Evolutionary conservation across 73 alveolate genomes (phyloP).

Genomic region (Stentor coeruleus): DNA sequence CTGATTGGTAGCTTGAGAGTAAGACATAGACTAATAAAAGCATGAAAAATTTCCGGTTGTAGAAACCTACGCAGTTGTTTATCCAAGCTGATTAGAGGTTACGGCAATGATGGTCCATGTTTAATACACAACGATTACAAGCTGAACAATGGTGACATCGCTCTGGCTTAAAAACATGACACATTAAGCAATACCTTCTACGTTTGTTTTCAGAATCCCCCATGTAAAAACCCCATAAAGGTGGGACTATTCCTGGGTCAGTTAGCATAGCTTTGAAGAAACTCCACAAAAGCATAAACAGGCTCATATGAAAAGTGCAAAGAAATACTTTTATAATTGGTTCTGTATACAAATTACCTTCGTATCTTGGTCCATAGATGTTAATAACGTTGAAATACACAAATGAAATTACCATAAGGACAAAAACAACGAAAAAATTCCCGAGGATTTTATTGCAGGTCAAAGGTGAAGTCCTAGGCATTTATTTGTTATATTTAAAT

Average conservation of each 20-base stretch:
- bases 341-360: not conserved
- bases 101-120: slow-evolving; percentile 97
- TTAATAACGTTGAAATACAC: slow-evolving; percentile 9
- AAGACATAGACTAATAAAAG: slow-evolving; percentile 73
- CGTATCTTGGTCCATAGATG: not conserved
- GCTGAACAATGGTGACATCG: slow-evolving; percentile 97
- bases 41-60: slow-evolving; percentile 87
- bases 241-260: slow-evolving; percentile 97
- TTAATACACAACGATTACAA: slow-evolving; percentile 94
- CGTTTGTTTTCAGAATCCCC: slow-evolving; percentile 86
- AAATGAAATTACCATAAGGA: slow-evolving; percentile 24
- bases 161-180: slow-evolving; percentile 95
- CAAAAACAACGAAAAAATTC: slow-evolving; percentile 26
- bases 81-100: slow-evolving; percentile 63
- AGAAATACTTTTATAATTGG: not conserved
- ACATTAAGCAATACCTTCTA: slow-evolving; percentile 87
- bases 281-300: slow-evolving; percentile 80
- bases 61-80: slow-evolving; percentile 91
- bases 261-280: slow-evolving; percentile 83
- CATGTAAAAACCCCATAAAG: slow-evolving; percentile 91
- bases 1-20: slow-evolving; percentile 44
- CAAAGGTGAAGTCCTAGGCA: not conserved
- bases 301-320: slow-evolving; percentile 12
- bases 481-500: no score
- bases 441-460: slow-evolving; percentile 13